Base-by-base conservation (phyloP, 148 eudicot species). In the Mesembryanthemum crystallinum region DNA sequence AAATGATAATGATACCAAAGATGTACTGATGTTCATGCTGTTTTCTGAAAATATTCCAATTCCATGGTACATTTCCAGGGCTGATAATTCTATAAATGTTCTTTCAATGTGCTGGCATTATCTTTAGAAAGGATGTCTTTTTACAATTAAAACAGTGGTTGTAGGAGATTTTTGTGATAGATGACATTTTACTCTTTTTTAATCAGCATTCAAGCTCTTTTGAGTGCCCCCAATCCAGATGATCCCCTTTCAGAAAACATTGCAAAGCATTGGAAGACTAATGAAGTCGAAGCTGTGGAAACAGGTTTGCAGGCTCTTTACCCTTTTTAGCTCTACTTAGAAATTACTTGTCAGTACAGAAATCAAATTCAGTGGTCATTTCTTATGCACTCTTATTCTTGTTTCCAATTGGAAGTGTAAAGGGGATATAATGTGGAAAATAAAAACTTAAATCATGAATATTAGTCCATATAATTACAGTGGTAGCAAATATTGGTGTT, bases 161-260 rank as follows among this genome's bases (percentile, higher is more conserved):
- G 21, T 4, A 55, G 39, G 47, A 32, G 0, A 20, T 51, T 67
- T 63, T n/a, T 29, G 45, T 49, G 39, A 47, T 42, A 3, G 14
- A 58, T 71, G 76, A 73, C 73, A 32, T 60, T 63, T 76, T 61
- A 51, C 58, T 62, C 67, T 55, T 62, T 17, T 72, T 5, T n/a
- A 51, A 51, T 74, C 71, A 95, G 99, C 85, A 95, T 95, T 81
- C 98, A 95, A 85, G 99, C 99, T 24, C 91, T 95, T 70, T 79
- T 95, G 82, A 95, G 99, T 79, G 99, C 99, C 80, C 99, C 99
- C 75, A 95, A 95, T 74, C 99, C 99, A 21, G 97, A 95, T 64
- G 98, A 95, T 75, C 98, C 99, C 20, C 96, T 95, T 29, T 95
- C 99, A 28, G 97, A 95, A 86, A 95, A 95, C 79, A 85, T 95